Evolutionary conservation across 2,329 filamentous ascomycete genomes (phyloP).

Genomic region (Colletotrichum scovillei): DNA sequence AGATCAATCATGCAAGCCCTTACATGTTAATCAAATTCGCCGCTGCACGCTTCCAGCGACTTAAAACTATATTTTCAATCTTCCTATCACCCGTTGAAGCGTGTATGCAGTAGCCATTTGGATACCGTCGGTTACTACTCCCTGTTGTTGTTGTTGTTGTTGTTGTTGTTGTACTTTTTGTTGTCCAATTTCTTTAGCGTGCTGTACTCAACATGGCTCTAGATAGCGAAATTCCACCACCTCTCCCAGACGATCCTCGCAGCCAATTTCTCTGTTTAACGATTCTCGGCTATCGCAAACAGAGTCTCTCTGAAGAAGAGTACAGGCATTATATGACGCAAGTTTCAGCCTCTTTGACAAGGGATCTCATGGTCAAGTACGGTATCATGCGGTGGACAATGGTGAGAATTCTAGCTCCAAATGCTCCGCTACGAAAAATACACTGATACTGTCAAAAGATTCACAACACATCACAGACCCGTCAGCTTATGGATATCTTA

Average conservation of each 20-base stretch:
- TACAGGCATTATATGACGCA: constrained; percentile 59
- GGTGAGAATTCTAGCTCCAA: constrained; percentile 41
- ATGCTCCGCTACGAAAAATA: not conserved
- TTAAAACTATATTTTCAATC: not conserved
- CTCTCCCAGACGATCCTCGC: not conserved
- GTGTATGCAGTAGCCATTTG: not conserved
- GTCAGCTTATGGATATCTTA: not conserved
- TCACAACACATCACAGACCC: constrained; percentile 47
- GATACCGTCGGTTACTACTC: too few relatives aligned
- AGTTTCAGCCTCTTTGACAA: constrained; percentile 57
- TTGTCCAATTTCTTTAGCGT: too few relatives aligned
- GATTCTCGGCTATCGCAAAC: constrained; percentile 58
- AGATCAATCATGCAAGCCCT: not conserved
- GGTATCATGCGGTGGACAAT: constrained; percentile 58
- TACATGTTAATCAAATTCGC: not conserved
- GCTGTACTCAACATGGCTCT: too few relatives aligned
- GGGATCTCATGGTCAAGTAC: constrained; percentile 61
- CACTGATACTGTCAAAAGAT: constrained; percentile 44
- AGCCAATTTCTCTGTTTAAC: constrained; percentile 54
- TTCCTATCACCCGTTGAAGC: not conserved
- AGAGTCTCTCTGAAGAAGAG: constrained; percentile 59
- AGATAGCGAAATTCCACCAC: not conserved
- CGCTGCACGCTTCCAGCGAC: not conserved
- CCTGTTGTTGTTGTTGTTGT: too few relatives aligned
- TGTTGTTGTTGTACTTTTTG: too few relatives aligned